phyloP scores from a whole-genome alignment of 495 filamentous ascomycete species.

The Tuber magnatum region DNA sequence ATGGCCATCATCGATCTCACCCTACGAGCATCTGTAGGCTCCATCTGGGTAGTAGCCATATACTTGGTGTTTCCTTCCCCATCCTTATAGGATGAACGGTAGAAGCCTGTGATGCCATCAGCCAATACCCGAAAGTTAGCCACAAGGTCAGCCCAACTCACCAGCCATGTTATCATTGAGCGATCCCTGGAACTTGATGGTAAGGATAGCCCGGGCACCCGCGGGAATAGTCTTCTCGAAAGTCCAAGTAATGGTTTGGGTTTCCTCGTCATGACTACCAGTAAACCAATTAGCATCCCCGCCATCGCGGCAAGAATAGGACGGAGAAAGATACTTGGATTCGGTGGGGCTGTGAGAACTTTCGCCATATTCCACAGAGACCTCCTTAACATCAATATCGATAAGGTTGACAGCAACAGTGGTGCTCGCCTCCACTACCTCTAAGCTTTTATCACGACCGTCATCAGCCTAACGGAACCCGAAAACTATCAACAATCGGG shows the following conservation, averaged over 20 bases:
- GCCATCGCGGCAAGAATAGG: background rate
- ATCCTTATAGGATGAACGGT: conserved; percentile 67
- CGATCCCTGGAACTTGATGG: conserved; percentile 59
- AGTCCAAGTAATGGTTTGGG: conserved; percentile 57
- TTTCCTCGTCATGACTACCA: conserved; percentile 53
- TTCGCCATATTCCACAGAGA: conserved; percentile 55
- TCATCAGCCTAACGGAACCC: background rate
- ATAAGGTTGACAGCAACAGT: conserved; percentile 82
- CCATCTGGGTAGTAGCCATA: conserved; percentile 74
- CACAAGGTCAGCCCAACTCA: conserved; percentile 13
- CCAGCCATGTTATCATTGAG: conserved; percentile 77
- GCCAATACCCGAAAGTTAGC: background rate
- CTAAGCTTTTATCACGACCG: conserved; percentile 47
- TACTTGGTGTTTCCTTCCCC: conserved; percentile 56
- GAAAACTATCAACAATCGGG: background rate
- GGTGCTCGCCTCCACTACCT: conserved; percentile 75
- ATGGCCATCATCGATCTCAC: conserved; percentile 13
- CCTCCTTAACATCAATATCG: conserved; percentile 75
- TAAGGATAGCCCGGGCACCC: conserved; percentile 57
- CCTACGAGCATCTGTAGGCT: conserved; percentile 66
- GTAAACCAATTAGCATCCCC: background rate
- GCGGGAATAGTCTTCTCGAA: conserved; percentile 55
- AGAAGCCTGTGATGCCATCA: conserved; percentile 48
- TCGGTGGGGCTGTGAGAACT: conserved; percentile 31
- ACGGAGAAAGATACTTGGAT: conserved; percentile 40